These are phyloP conservation scores for Claviceps purpurea DNA, from an alignment of 2,329 filamentous ascomycete species.

Conservation along the genomic window DNA sequence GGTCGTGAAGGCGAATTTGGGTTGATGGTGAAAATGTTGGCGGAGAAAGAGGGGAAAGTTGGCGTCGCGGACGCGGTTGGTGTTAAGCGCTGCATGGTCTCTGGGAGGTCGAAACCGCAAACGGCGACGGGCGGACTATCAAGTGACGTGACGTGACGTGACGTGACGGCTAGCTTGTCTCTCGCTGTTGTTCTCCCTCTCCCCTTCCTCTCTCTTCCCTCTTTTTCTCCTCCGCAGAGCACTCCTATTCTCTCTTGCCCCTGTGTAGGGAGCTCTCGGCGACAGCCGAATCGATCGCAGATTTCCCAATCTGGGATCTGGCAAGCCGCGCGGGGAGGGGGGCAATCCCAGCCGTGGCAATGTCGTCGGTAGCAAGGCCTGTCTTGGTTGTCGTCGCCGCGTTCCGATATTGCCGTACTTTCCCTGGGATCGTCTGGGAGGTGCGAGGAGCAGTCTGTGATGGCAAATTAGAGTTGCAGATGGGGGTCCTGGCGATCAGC, in stretches of 20 bases:
- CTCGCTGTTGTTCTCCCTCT: background rate
- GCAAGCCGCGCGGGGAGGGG: background rate
- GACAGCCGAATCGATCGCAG: background rate
- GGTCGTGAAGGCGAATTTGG: slow-evolving; percentile 17
- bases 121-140: background rate
- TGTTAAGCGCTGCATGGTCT: slow-evolving; percentile 6
- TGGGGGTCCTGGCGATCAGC: background rate
- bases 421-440: background rate
- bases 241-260: too few relatives aligned
- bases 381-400: background rate
- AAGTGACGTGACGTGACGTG: too few relatives aligned
- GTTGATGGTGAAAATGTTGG: slow-evolving; percentile 15
- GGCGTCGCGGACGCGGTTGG: slow-evolving; percentile 15
- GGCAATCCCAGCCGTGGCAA: background rate
- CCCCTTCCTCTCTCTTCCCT: background rate
- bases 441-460: background rate
- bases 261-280: too few relatives aligned
- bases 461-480: background rate
- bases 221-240: background rate
- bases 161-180: background rate
- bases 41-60: slow-evolving; percentile 23
- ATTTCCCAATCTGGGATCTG: background rate
- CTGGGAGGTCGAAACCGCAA: background rate
- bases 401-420: background rate
- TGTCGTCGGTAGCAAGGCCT: background rate